phyloP scores from a whole-genome alignment of 768 basidiomycete genomes.

The Boletus tomentosulus region DNA sequence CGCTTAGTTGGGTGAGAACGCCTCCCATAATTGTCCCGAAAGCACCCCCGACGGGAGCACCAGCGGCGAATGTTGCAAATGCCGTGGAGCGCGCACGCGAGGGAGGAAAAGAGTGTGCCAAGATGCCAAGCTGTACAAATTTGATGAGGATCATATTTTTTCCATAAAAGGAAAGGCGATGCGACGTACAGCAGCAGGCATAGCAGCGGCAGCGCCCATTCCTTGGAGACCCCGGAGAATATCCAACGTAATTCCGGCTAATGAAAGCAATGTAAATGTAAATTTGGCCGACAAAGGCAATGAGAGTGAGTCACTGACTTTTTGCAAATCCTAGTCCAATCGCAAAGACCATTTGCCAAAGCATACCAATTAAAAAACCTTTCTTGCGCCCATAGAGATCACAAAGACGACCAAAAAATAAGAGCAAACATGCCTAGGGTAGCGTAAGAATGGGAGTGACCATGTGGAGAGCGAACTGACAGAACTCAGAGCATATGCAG shows the following conservation, averaged over 20 bases:
- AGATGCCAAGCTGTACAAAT: conserved; percentile 62
- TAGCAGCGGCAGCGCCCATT: conserved; percentile 69
- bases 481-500: conserved; percentile 64
- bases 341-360: conserved; percentile 50
- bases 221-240: conserved; percentile 78
- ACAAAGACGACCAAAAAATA: conserved; percentile 75
- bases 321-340: conserved; percentile 62
- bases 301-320: conserved; percentile 29
- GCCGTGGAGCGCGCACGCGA: conserved; percentile 67
- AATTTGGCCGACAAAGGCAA: background rate
- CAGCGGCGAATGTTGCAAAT: conserved; percentile 81
- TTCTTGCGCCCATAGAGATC: conserved; percentile 76
- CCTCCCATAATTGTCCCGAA: conserved; percentile 71
- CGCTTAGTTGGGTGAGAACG: conserved; percentile 54
- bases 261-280: background rate
- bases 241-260: conserved; percentile 58
- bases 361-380: conserved; percentile 58
- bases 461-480: conserved; percentile 36
- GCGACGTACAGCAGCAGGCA: conserved; percentile 62
- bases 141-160: background rate
- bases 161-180: background rate
- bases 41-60: conserved; percentile 76
- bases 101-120: conserved; percentile 73
- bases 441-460: conserved; percentile 1
- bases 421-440: conserved; percentile 71